Base-by-base conservation (phyloP, 2,329 filamentous ascomycete genomes). In the Botrytis sinoallii region DNA sequence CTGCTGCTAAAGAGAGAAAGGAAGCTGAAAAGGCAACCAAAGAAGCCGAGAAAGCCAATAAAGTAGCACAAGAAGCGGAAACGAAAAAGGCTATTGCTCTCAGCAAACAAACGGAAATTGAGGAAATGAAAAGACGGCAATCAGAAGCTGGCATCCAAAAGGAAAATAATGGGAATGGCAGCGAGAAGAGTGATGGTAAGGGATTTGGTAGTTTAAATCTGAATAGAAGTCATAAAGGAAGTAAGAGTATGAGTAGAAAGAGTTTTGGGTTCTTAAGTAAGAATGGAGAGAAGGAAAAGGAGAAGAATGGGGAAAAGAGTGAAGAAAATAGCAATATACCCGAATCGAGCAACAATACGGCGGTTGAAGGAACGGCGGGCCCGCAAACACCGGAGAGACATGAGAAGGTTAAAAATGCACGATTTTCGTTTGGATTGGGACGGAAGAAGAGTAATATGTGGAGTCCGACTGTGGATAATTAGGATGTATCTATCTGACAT, bases 231-330 rank as follows among this genome's bases (percentile, higher is more conserved):
- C 88, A 90, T 77, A 87, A 91, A 72, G 89, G 89, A 16, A 93
- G 91, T 81, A 95, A 93, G 84, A 94, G 93, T 76, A 88, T 97
- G 84, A 79, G 92, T 67, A 89, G 91, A 76, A 93, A 92, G 82
- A 92, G 92, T 77, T 91, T 93, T 79, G 88, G 87, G 46, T 92
- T 93, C 79, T 83, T 91, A 48, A 46, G 44, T 46, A 88, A 75
- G 86, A 44, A 75, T 73, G 69, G 73, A 75, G 61, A 70, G 65
- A 22, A 66, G 55, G 85, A 72, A 20, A 74, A 75, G 38, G 68
- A 73, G 6, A 59, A 65, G 25, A 69, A 44, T 52, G 46, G 38
- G 29, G 66, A 42, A n/a, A 68, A 60, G 25, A 61, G 29, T 42
- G 64, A 38, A 46, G 69, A 48, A 9, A 64, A 52, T 66, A 64